phyloP scores from a whole-genome alignment of 2,329 filamentous ascomycete species.

The Raffaelea arxii region DNA sequence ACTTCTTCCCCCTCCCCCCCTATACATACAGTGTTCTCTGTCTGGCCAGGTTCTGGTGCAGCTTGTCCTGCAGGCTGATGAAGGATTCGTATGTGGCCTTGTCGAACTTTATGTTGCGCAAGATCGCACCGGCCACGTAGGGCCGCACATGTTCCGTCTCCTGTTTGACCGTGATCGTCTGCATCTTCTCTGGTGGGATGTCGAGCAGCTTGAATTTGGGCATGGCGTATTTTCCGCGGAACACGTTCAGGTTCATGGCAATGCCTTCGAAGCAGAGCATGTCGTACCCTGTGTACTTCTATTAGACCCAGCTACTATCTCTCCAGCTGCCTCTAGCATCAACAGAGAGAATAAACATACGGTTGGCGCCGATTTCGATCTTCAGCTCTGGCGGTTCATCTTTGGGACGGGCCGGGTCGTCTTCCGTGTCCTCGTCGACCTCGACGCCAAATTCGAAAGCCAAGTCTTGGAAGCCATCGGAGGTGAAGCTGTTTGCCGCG shows the following conservation, averaged over 20 bases:
- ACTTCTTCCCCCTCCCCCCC: neutral
- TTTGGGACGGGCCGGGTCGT: constrained; percentile 58
- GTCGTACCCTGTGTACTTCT: constrained; percentile 41
- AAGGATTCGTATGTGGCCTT: constrained; percentile 91
- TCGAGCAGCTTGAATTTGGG: constrained; percentile 72
- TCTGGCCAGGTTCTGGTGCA: constrained; percentile 90
- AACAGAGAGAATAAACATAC: constrained; percentile 1
- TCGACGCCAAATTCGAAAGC: constrained; percentile 99
- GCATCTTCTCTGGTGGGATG: constrained; percentile 61
- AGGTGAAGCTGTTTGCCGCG: constrained; percentile 57
- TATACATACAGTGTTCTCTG: constrained; percentile 60
- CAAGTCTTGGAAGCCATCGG: constrained; percentile 89
- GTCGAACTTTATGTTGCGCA: constrained; percentile 86
- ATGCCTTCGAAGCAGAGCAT: constrained; percentile 98
- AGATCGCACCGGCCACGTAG: constrained; percentile 78
- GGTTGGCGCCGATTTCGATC: constrained; percentile 93
- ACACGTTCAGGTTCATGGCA: constrained; percentile 90
- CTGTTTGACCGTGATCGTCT: constrained; percentile 72
- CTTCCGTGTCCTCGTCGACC: constrained; percentile 88
- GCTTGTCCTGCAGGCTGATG: constrained; percentile 94
- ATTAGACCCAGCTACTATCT: no score
- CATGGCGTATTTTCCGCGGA: constrained; percentile 63
- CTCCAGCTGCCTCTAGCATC: no score
- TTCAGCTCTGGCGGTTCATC: constrained; percentile 89
- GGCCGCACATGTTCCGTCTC: constrained; percentile 71